Conservation (phyloP, 768 basidiomycete genomes). For the Podaxis rugospora region DNA sequence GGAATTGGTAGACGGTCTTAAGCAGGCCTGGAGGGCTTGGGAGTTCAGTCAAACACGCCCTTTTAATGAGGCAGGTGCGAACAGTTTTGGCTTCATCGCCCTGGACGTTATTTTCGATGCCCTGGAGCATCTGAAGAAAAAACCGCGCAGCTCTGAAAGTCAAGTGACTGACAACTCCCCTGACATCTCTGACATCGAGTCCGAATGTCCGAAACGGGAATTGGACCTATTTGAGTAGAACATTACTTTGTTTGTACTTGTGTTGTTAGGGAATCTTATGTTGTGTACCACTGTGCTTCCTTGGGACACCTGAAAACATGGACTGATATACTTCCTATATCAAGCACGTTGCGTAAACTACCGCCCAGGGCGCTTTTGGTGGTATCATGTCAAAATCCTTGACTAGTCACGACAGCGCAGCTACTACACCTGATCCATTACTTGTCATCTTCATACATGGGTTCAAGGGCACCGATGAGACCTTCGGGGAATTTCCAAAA, state of each 20-base stretch:
- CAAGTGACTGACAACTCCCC: neutral
- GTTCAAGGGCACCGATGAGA: slow-evolving; percentile 58
- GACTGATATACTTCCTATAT: neutral
- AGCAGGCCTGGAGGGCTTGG: slow-evolving; percentile 66
- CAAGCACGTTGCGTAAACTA: neutral
- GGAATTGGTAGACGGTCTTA: slow-evolving; percentile 36
- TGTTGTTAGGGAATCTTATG: neutral
- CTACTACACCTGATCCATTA: slow-evolving; percentile 39
- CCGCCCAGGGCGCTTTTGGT: neutral
- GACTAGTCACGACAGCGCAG: neutral
- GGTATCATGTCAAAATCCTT: neutral
- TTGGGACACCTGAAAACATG: neutral
- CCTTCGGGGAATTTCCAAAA: slow-evolving; percentile 75
- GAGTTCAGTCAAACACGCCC: slow-evolving; percentile 33
- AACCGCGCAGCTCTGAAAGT: neutral
- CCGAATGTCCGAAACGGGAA: neutral
- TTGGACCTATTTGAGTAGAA: neutral
- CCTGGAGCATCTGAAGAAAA: slow-evolving; percentile 33
- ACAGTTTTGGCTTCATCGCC: slow-evolving; percentile 68
- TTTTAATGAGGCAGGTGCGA: slow-evolving; percentile 40
- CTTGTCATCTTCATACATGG: slow-evolving; percentile 81
- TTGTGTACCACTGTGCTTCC: neutral
- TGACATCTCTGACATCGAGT: neutral
- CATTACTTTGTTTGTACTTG: neutral
- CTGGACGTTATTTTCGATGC: slow-evolving; percentile 57